Percentiles rank a stretch among this genome's conserved stretches.
Conservation (phyloP, 2,329 filamentous ascomycete species). For the Fusarium newnesense region DNA sequence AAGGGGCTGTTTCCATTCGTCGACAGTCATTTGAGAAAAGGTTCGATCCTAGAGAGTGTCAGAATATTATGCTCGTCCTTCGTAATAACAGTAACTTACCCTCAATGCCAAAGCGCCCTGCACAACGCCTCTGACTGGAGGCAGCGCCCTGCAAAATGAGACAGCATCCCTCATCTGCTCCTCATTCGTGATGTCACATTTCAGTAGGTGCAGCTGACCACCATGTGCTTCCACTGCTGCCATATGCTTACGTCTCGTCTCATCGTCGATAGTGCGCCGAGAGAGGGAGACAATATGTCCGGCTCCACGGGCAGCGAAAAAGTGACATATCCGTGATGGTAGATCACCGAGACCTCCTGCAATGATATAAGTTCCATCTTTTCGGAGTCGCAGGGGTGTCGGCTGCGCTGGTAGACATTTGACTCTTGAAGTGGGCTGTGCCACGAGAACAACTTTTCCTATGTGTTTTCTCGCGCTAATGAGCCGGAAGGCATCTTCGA, state of each 20-base stretch:
- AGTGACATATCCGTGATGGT: background rate
- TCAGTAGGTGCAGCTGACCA: background rate
- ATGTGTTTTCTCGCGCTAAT: background rate
- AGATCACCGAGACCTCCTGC: slow-evolving; percentile 2
- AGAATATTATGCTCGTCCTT: background rate
- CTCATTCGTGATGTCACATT: slow-evolving; percentile 1
- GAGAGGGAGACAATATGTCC: slow-evolving; percentile 12
- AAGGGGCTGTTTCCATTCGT: slow-evolving; percentile 4
- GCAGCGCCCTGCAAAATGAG: background rate
- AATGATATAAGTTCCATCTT: background rate
- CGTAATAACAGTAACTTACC: background rate
- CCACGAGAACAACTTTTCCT: background rate
- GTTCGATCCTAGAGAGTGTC: background rate
- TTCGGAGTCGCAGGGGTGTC: background rate
- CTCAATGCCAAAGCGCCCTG: slow-evolving; percentile 1
- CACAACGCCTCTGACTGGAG: background rate
- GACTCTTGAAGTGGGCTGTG: background rate
- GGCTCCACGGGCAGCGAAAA: slow-evolving; percentile 1
- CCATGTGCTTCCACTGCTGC: background rate
- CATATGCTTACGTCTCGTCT: background rate
- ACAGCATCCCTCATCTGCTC: background rate
- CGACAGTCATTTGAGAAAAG: slow-evolving; percentile 5
- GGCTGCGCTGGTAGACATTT: background rate
- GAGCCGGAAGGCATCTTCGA: background rate
- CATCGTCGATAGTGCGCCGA: background rate